Conservation (phyloP, 2,329 filamentous ascomycete genomes). For the Monosporascus sp. region DNA sequence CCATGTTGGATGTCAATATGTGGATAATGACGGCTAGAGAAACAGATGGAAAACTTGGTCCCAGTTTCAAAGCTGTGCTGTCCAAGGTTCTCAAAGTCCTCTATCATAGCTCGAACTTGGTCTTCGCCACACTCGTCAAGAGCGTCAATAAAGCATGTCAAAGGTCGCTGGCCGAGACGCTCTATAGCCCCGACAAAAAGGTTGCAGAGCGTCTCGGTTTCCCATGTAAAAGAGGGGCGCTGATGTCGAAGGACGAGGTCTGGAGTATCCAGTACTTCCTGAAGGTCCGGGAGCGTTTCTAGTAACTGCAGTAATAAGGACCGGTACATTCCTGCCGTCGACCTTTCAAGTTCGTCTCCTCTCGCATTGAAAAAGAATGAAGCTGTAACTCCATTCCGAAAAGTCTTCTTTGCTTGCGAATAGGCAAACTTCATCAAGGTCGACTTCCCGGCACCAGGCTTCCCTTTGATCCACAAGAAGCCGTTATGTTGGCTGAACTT, state of each 20-base stretch:
- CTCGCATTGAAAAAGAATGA: slow-evolving; percentile 46
- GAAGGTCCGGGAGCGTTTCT: slow-evolving; percentile 23
- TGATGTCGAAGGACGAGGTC: background rate
- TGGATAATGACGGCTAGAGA: too few species aligned
- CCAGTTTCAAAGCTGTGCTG: background rate
- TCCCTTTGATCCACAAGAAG: too few species aligned
- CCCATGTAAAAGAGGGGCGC: too few species aligned
- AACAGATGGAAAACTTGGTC: slow-evolving; percentile 1
- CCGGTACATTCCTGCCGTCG: slow-evolving; percentile 40
- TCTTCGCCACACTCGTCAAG: slow-evolving; percentile 10
- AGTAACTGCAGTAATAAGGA: slow-evolving; percentile 42
- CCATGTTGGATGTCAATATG: slow-evolving; percentile 16
- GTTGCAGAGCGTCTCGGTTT: too few species aligned
- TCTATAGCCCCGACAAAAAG: too few species aligned
- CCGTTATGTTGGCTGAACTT: too few species aligned
- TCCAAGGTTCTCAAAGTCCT: slow-evolving; percentile 5
- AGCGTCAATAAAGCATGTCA: slow-evolving; percentile 7
- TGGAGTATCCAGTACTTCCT: slow-evolving; percentile 19
- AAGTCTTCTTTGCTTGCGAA: slow-evolving; percentile 4
- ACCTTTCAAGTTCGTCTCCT: slow-evolving; percentile 36
- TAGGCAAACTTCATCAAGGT: too few species aligned
- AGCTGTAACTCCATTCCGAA: slow-evolving; percentile 8
- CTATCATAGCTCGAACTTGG: slow-evolving; percentile 9
- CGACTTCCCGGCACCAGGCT: too few species aligned
- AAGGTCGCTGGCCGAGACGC: too few species aligned